phyloP scores from a whole-genome alignment of 2,329 filamentous ascomycete genomes.

The Sporothrix luriei region DNA sequence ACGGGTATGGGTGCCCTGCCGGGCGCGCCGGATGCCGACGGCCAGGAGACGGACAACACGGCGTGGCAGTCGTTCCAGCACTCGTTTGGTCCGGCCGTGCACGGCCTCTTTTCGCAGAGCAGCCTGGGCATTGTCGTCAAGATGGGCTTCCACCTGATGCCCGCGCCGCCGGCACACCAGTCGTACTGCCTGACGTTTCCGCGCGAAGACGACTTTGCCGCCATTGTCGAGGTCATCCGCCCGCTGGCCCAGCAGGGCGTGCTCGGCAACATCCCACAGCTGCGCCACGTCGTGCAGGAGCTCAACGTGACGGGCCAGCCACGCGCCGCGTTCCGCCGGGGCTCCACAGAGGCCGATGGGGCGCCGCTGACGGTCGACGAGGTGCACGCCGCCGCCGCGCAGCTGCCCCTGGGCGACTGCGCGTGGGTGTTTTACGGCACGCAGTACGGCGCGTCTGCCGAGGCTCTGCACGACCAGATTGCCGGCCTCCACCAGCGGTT shows the following conservation, averaged over 20 bases:
- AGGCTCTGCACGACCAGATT: conserved; percentile 42
- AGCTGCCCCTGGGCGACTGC: conserved; percentile 47
- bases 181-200: conserved; percentile 48
- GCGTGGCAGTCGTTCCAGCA: conserved; percentile 47
- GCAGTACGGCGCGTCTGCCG: conserved; percentile 43
- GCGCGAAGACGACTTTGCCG: conserved; percentile 43
- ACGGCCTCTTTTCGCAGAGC: conserved; percentile 55
- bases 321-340: conserved; percentile 40
- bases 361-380: conserved; percentile 43
- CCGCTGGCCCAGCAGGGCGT: conserved; percentile 41
- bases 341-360: neutral
- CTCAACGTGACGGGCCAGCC: conserved; percentile 47
- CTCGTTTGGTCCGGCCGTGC: conserved; percentile 46
- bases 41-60: conserved; percentile 43
- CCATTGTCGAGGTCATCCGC: conserved; percentile 45
- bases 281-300: conserved; percentile 47
- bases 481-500: conserved; percentile 50
- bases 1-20: conserved; percentile 54
- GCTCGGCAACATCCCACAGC: conserved; percentile 51
- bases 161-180: conserved; percentile 43
- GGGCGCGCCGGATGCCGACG: conserved; percentile 36
- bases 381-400: conserved; percentile 41
- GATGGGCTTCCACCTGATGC: conserved; percentile 53
- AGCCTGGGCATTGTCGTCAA: conserved; percentile 58
- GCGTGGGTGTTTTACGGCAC: conserved; percentile 57